Evolutionary conservation across 169 alveolate genomes (phyloP).

Genomic region (Sarcocystis neurona): DNA sequence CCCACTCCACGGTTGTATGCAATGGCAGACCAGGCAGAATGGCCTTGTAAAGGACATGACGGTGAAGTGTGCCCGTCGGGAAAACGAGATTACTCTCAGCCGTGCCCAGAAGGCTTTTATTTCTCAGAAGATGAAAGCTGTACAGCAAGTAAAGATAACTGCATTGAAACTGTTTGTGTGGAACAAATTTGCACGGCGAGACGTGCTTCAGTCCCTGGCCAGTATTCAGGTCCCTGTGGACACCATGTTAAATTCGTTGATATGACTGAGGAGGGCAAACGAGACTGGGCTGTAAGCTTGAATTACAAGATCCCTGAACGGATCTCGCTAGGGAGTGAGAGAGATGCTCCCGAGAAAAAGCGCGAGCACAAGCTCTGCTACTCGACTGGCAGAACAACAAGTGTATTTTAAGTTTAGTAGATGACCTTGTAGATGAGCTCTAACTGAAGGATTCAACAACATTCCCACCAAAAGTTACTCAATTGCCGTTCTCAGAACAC

Average conservation of each 20-base stretch:
- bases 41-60: conserved; percentile 57
- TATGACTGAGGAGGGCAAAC: conserved; percentile 48
- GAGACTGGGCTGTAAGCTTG: conserved; percentile 46
- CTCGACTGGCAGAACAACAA: not conserved
- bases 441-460: no score
- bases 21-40: conserved; percentile 13
- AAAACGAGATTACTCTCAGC: conserved; percentile 23
- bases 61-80: conserved; percentile 36
- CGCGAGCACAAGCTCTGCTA: no score
- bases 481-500: not conserved
- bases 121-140: conserved; percentile 37
- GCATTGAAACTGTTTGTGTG: no score
- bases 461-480: not conserved
- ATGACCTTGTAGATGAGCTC: no score
- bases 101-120: conserved; percentile 55
- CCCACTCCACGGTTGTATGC: not conserved
- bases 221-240: conserved; percentile 50
- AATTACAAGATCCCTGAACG: no score
- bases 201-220: not conserved
- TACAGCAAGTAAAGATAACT: conserved; percentile 5
- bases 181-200: not conserved
- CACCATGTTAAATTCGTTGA: conserved; percentile 34
- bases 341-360: no score
- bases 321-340: no score
- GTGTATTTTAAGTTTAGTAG: no score